phyloP scores from a whole-genome alignment of 345 rosid species.

The Gossypium longicalyx region DNA sequence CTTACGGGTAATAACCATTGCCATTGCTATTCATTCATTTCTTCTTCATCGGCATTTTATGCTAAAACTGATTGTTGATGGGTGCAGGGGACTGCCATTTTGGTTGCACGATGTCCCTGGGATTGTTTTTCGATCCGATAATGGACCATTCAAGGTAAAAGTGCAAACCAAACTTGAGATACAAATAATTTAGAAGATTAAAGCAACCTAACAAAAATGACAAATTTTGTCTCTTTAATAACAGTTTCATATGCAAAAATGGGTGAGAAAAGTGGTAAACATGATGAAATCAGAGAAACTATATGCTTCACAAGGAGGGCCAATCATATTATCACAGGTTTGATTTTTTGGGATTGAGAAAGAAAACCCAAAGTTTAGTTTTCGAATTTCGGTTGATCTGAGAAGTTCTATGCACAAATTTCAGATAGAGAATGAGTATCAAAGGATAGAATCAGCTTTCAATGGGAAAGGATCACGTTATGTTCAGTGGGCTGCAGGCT shows the following conservation, averaged over 20 bases:
- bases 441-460: conserved; percentile 47
- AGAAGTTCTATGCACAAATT: background rate
- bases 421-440: conserved; percentile 82
- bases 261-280: conserved; percentile 35
- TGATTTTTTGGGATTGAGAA: background rate
- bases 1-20: conserved; percentile 44
- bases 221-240: background rate
- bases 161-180: background rate
- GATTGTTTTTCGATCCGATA: conserved; percentile 52
- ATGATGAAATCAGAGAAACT: conserved; percentile 51
- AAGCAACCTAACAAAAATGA: background rate
- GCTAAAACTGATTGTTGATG: background rate
- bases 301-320: conserved; percentile 72
- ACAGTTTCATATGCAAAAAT: conserved; percentile 51
- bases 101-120: conserved; percentile 54
- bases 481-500: conserved; percentile 63
- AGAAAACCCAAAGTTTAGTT: background rate
- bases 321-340: conserved; percentile 67
- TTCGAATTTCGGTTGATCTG: background rate
- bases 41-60: background rate
- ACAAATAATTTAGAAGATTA: background rate
- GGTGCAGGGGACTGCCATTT: conserved; percentile 48
- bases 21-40: background rate
- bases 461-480: conserved; percentile 41
- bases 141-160: conserved; percentile 50